phyloP scores from a whole-genome alignment of 306 rosid genomes.

The Quillaja saponaria region DNA sequence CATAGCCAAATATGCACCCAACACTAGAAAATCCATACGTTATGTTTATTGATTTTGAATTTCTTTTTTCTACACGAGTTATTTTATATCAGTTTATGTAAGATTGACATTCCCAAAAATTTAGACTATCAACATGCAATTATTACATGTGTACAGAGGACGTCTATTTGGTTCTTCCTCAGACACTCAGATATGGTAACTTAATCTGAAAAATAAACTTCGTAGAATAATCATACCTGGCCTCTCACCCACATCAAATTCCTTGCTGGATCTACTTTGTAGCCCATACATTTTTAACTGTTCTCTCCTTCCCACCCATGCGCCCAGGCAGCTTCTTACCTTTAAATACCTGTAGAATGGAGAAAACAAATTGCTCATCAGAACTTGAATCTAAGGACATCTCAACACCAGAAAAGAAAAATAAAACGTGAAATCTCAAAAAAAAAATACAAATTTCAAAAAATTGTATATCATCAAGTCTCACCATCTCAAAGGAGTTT shows the following conservation, averaged over 20 bases:
- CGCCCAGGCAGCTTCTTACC: conserved; percentile 91
- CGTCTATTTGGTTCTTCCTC: conserved; percentile 3
- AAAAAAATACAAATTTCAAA: conserved; percentile 17
- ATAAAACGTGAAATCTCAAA: not conserved
- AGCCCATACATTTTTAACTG: conserved; percentile 91
- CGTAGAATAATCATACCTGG: conserved; percentile 60
- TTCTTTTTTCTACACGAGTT: not conserved
- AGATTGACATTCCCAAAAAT: conserved; percentile 15
- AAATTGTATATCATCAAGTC: conserved; percentile 5
- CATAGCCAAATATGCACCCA: conserved; percentile 5
- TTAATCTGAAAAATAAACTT: conserved; percentile 15
- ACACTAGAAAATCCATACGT: not conserved
- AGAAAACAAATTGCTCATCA: conserved; percentile 14
- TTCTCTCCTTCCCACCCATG: conserved; percentile 88
- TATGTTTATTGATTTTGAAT: not conserved
- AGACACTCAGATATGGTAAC: conserved; percentile 13
- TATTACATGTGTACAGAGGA: not conserved
- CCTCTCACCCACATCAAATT: conserved; percentile 94
- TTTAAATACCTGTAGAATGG: conserved; percentile 65
- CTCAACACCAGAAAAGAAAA: conserved; percentile 10
- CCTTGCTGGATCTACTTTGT: conserved; percentile 92
- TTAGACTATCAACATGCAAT: not conserved
- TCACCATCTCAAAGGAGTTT: conserved; percentile 14
- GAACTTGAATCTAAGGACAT: conserved; percentile 4
- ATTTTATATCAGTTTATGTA: not conserved